Base-by-base conservation (phyloP, 805 yeast species). In the Candida oleophila region DNA sequence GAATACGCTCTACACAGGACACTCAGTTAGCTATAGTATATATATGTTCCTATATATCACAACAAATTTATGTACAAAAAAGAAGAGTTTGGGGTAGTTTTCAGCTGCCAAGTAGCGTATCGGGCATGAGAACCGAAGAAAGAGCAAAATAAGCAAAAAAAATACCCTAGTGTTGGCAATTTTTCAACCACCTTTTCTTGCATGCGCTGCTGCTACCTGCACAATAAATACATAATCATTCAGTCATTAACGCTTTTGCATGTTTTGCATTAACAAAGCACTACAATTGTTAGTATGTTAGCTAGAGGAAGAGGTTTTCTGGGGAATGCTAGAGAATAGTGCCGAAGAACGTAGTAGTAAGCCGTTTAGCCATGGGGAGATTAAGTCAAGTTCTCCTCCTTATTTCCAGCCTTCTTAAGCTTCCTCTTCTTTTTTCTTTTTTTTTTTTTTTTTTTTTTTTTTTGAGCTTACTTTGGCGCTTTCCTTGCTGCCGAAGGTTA, bases 231-330 rank as follows among this genome's bases (percentile, higher is more conserved):
- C n/a, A n/a, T n/a, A 18, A 37, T 18, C 9, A 7, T 7, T 25
- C 30, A 25, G 16, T 37, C 40, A 33, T 48, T 51, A 58, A 53
- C 59, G 58, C 39, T 54, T 59, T 52, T 59, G 63, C 76, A 84
- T 72, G 70, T 81, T 84, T 67, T 87, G 88, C 77, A 86, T 84
- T 75, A 87, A 72, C 54, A 83, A 71, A 48, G 87, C 87, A 53
- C 72, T 68, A 49, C 38, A 19, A 14, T 32, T n/a, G 69, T 64
- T 65, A 65, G 68, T 65, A 64, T 33, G 7, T 36, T 30, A 18
- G n/a, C 30, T n/a, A 18, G 41, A 20, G 15, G n/a, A 36, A 16
- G 22, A 36, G 9, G 16, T 12, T 12, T 12, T n/a, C n/a, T 12
- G 7, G 4, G n/a, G 36, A 8, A 15, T 11, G 36, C 4, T 8